Conservation (phyloP, 371 early-diverging fungal genomes). For the Umbelopsis sp. region DNA sequence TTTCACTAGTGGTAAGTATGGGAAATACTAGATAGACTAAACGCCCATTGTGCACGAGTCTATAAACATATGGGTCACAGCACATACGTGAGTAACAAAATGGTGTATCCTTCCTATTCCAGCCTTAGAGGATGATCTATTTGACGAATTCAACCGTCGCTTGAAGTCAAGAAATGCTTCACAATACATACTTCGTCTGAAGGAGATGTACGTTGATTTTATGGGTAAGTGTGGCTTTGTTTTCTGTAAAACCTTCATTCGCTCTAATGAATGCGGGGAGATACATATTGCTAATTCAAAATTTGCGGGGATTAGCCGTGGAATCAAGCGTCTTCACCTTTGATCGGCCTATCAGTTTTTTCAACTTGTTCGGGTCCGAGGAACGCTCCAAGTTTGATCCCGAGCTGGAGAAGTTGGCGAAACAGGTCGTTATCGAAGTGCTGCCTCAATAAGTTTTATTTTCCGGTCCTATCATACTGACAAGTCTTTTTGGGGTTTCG, state of each 20-base stretch:
- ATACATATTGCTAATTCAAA: not conserved
- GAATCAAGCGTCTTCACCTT: conserved; percentile 86
- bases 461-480: conserved; percentile 1
- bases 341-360: conserved; percentile 68
- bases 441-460: not conserved
- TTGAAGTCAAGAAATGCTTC: conserved; percentile 56
- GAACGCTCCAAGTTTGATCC: conserved; percentile 47
- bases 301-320: conserved; percentile 47
- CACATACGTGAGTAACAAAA: not conserved
- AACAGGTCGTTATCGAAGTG: conserved; percentile 54
- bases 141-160: conserved; percentile 45
- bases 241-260: not conserved
- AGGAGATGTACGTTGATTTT: conserved; percentile 80
- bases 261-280: not conserved
- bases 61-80: conserved; percentile 14
- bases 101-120: conserved; percentile 52
- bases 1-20: conserved; percentile 73
- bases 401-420: conserved; percentile 70
- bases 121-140: conserved; percentile 70
- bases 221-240: conserved; percentile 44
- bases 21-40: not conserved
- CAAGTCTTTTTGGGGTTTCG: not conserved
- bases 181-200: conserved; percentile 62
- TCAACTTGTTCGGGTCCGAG: conserved; percentile 58
- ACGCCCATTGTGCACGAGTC: not conserved